phyloP scores from a whole-genome alignment of 805 yeast genomes.

The Schwanniomyces pseudopolymorphus region DNA sequence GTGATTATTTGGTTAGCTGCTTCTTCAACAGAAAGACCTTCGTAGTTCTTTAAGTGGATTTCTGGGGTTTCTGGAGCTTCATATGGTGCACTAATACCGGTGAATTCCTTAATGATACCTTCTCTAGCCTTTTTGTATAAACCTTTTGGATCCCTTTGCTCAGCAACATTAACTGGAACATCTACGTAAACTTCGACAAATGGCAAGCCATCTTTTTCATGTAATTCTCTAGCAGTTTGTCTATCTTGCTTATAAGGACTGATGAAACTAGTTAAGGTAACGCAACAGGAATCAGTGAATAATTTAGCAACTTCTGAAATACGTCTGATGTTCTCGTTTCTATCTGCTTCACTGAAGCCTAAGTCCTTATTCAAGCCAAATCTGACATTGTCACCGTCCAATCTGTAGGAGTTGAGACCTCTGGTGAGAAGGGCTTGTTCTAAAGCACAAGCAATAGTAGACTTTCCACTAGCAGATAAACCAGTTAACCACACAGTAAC shows the following conservation, averaged over 20 bases:
- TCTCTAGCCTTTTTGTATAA: constrained; percentile 95
- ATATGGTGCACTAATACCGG: constrained; percentile 95
- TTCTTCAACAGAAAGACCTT: constrained; percentile 68
- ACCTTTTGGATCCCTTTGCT: constrained; percentile 96
- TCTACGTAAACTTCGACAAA: constrained; percentile 90
- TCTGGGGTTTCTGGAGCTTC: constrained; percentile 89
- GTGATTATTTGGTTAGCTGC: constrained; percentile 71
- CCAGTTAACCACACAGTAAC: constrained; percentile 96
- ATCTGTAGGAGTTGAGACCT: constrained; percentile 74
- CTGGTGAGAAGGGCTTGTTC: constrained; percentile 77
- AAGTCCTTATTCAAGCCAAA: constrained; percentile 94
- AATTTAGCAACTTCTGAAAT: constrained; percentile 92
- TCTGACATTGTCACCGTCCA: constrained; percentile 93
- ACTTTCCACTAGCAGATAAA: constrained; percentile 90
- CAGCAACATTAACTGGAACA: constrained; percentile 93
- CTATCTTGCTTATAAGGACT: constrained; percentile 89
- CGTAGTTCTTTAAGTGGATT: constrained; percentile 72
- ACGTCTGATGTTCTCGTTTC: constrained; percentile 93
- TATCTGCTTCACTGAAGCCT: constrained; percentile 87
- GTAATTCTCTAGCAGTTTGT: constrained; percentile 81
- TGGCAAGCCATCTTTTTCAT: constrained; percentile 70
- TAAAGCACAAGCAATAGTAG: constrained; percentile 91
- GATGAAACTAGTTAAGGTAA: constrained; percentile 88
- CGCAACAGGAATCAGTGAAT: constrained; percentile 88
- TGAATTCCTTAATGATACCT: constrained; percentile 89